Base-by-base conservation (phyloP, 2,329 filamentous ascomycete species). In the Alternaria triticina region DNA sequence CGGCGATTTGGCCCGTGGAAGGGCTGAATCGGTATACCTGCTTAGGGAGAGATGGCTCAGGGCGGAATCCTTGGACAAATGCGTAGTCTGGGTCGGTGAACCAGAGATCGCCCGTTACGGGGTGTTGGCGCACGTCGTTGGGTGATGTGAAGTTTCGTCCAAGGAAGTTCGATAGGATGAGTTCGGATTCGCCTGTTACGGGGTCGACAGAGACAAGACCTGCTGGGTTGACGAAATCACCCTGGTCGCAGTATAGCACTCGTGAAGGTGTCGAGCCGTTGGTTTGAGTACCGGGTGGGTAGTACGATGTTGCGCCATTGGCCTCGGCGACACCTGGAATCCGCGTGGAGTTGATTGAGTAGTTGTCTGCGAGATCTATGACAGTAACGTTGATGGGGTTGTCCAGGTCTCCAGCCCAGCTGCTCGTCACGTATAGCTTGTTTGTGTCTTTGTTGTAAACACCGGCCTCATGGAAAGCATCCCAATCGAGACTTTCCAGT, bases 71-170 rank as follows among this genome's bases (percentile, higher is more conserved):
- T 44, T 78, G 75, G 52, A 70, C 71, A 60, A 66, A 77, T 3
- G 75, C 77, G 50, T 76, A 78, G 49, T 76, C 71, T 7, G 82
- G 80, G 65, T 85, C 84, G 1, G 84, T 85, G 74, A 86, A 85
- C 82, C 83, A 86, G 45, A 86, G 74, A 45, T 83, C 81, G 50
- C 82, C 82, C 1, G 80, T 81, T 6, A 73, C 67, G 30, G 82
- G 79, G 46, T 84, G 79, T 56, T 80, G 76, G 27, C 77, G 73
- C 7, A 81, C 72, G 60, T 85, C 83, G 69, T 84, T 81, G 55
- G 83, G 67, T 23, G 74, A 77, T 65, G 77, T 80, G 70, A 84
- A 82, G 73, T 83, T 82, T 70, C 80, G 81, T 27, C 83, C 83
- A 52, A 81, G 82, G 72, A 80, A 85, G 67, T 81, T 83, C 61